Evolutionary conservation across 1,139 yeast genomes (phyloP), one percentile per base, ranked within the genome.

Genomic region (Candida sojae): DNA sequence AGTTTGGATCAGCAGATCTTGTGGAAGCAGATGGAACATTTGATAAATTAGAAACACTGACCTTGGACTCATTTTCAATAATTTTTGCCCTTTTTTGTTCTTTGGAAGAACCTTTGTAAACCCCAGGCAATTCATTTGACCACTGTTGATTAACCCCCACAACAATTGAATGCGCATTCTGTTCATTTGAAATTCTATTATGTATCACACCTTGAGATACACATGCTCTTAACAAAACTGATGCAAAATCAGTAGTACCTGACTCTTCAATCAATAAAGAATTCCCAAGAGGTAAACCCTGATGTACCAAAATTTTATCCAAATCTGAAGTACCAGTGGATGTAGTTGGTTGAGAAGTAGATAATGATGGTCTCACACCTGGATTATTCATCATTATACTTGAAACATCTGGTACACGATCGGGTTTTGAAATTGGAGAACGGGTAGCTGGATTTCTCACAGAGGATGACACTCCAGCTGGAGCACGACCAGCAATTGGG

Each of bases 201-300:
- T 92, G 96, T 2, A 83, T 61, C 3, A 91, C 70, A 10, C 97
- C 96, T 62, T 89, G 96, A 0, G 96, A 79, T 1, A 89, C 84
- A 71, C 84, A 88, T 3, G 83, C 74, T 53, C 93, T 81, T 35
- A 85, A 64, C 36, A 93, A 57, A 10, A 88, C 84, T n/a, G 91
- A 79, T 3, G 88, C 78, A 62, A 91, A 93, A 61, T 93, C 98
- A 0, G 99, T 92, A 12, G 95, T 85, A 0, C 96, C 96, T 11
- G 83, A 79, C 62, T 93, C 99, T 62, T 90, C 93, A 2, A 93
- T 63, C 13, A 92, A 64, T 39, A 91, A 62, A 6, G 88, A 77
- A 11, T 77, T 67, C 0, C 97, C 96, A 13, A 89, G 59, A 0
- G 98, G 98, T 12, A 92, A 63, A 0, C 99, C 99, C 52, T 83